A percentile compares a stretch with the other conserved stretches of the same genome.
Evolutionary conservation across 179 eudicot genomes (phyloP).

Genomic region (Patellifolia procumbens): DNA sequence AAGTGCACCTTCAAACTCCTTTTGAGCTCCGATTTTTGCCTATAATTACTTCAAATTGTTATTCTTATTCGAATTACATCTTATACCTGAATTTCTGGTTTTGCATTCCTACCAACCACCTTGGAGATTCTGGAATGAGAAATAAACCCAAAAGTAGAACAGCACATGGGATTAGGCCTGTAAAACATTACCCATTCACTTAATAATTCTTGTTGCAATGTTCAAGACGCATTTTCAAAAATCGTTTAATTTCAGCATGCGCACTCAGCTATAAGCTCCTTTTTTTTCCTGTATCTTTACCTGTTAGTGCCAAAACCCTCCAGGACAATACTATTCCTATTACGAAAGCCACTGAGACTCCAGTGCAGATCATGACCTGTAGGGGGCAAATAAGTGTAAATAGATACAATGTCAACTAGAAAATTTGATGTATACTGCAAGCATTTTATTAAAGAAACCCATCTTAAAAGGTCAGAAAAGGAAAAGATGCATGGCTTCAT

Average conservation of each 20-base stretch:
- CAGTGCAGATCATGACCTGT: constrained; percentile 78
- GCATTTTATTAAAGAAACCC: not conserved
- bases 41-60: constrained; percentile 29
- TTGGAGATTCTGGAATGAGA: constrained; percentile 90
- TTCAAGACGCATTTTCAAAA: not conserved
- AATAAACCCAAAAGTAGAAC: constrained; percentile 70
- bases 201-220: not conserved
- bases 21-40: constrained; percentile 66
- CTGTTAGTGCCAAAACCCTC: constrained; percentile 82
- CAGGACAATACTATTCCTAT: constrained; percentile 74
- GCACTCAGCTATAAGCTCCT: too few relatives aligned
- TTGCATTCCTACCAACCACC: constrained; percentile 85
- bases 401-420: not conserved
- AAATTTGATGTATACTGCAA: not conserved
- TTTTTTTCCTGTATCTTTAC: constrained; percentile 38
- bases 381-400: not conserved
- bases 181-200: constrained; percentile 30
- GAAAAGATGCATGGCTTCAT: too few relatives aligned
- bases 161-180: constrained; percentile 84
- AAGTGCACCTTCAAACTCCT: constrained; percentile 67
- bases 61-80: not conserved
- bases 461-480: not conserved
- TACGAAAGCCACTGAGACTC: constrained; percentile 75
- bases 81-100: not conserved
- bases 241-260: too few relatives aligned